Percentiles rank a stretch among this genome's conserved stretches.
Conservation (phyloP, 805 yeast species). For the Kodamaea jinghongensis region DNA sequence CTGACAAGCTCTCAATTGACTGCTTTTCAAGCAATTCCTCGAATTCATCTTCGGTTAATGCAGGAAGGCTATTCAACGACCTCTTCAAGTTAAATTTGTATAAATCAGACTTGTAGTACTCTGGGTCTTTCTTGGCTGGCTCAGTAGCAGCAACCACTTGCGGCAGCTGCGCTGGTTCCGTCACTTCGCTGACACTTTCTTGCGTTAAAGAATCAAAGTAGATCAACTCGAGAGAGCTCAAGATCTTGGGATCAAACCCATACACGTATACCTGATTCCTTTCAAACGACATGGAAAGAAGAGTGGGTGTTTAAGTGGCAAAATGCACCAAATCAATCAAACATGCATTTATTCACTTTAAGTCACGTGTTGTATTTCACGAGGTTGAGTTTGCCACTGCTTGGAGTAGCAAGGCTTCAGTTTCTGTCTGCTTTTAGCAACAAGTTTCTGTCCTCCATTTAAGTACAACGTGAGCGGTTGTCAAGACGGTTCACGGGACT, state of each 20-base stretch:
- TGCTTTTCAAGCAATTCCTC: conserved; percentile 50
- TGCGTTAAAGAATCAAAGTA: conserved; percentile 51
- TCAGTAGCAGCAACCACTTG: not conserved
- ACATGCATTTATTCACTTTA: too few relatives aligned
- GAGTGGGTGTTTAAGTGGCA: not conserved
- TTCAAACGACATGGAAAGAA: conserved; percentile 8
- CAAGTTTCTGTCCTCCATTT: too few relatives aligned
- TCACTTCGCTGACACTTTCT: conserved; percentile 2
- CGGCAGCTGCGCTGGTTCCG: not conserved
- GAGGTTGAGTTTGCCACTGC: too few relatives aligned
- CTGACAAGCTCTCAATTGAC: conserved; percentile 58
- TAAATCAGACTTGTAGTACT: conserved; percentile 53
- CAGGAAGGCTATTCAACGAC: conserved; percentile 39
- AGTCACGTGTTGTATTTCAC: too few relatives aligned
- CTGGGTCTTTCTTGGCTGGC: conserved; percentile 6
- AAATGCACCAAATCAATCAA: not conserved
- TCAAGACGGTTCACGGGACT: not conserved
- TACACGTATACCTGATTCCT: conserved; percentile 47
- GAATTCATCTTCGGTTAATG: conserved; percentile 56
- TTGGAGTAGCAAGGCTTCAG: too few relatives aligned
- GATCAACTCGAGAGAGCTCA: conserved; percentile 49
- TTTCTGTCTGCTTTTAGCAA: too few relatives aligned
- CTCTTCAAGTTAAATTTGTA: conserved; percentile 62
- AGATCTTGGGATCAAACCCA: conserved; percentile 37
- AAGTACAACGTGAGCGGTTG: too few relatives aligned